Conservation (phyloP, 2,329 filamentous ascomycete genomes). For the Orbilia quercus region DNA sequence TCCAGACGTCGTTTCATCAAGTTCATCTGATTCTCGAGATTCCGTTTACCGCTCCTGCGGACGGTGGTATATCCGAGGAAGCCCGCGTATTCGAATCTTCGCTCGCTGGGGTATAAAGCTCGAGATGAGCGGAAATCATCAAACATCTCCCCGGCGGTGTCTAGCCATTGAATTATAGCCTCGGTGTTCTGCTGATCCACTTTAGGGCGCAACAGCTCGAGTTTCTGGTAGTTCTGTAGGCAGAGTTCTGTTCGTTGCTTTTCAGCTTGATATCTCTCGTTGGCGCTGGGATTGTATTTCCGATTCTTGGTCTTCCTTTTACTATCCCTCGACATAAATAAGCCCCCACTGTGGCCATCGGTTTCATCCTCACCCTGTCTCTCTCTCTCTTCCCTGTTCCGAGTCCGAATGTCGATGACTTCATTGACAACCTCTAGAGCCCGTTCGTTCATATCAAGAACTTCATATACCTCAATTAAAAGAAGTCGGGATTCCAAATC, state of each 20-base stretch:
- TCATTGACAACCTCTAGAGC: conserved; percentile 82
- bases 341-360: neutral
- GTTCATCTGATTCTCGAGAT: conserved; percentile 62
- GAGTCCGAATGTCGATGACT: conserved; percentile 73
- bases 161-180: conserved; percentile 70
- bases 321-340: conserved; percentile 35
- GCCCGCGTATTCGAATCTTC: conserved; percentile 67
- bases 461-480: conserved; percentile 76
- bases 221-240: conserved; percentile 65
- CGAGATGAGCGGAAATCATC: conserved; percentile 72
- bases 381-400: conserved; percentile 61
- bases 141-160: conserved; percentile 70
- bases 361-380: conserved; percentile 56
- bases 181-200: conserved; percentile 67
- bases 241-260: conserved; percentile 64
- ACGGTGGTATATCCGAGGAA: conserved; percentile 64
- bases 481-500: conserved; percentile 47
- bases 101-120: conserved; percentile 70
- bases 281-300: conserved; percentile 53
- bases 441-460: conserved; percentile 76
- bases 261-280: conserved; percentile 61
- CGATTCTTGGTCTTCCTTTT: conserved; percentile 36
- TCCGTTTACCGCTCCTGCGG: conserved; percentile 62
- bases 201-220: conserved; percentile 66
- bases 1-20: conserved; percentile 62